Evolutionary conservation across 192 early-diverging fungal genomes (phyloP).

Genomic region (Radiomyces spectabilis): DNA sequence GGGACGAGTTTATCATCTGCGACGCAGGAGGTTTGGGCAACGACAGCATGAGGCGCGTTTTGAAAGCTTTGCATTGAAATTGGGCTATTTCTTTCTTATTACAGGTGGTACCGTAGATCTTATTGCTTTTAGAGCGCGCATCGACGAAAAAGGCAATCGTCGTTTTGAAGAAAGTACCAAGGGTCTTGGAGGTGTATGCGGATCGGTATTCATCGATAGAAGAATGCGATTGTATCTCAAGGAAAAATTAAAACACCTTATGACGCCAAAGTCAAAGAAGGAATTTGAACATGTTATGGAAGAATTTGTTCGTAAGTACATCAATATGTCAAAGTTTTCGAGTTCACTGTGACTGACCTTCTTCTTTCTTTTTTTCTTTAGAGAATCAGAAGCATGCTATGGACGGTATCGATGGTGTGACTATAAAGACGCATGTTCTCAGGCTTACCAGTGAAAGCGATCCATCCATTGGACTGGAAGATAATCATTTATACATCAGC

Average conservation of each 20-base stretch:
- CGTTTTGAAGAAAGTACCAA: slow-evolving; percentile 36
- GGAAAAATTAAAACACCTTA: slow-evolving; percentile 17
- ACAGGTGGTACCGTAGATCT: slow-evolving; percentile 45
- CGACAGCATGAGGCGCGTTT: not conserved
- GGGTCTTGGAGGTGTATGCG: slow-evolving; percentile 41
- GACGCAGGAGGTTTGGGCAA: slow-evolving; percentile 34
- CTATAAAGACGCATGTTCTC: too few relatives aligned
- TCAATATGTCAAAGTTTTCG: not conserved
- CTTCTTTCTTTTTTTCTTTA: not conserved
- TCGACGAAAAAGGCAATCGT: slow-evolving; percentile 18
- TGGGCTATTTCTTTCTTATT: not conserved
- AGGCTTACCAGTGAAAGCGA: too few relatives aligned
- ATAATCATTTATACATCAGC: slow-evolving; percentile 31
- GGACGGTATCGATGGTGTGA: slow-evolving; percentile 40
- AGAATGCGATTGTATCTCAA: slow-evolving; percentile 34
- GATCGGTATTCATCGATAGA: slow-evolving; percentile 45
- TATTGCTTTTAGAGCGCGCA: slow-evolving; percentile 38
- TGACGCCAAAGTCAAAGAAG: too few relatives aligned
- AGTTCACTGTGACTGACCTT: not conserved
- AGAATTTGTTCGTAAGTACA: slow-evolving; percentile 16
- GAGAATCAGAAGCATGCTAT: slow-evolving; percentile 29
- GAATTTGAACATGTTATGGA: slow-evolving; percentile 28
- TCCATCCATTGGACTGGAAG: slow-evolving; percentile 26
- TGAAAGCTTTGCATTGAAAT: too few relatives aligned
- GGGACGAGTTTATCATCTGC: slow-evolving; percentile 47